Percentiles rank a stretch among this genome's conserved stretches.
Evolutionary conservation across 2,329 filamentous ascomycete species (phyloP).

Genomic region (Aspergillus japonicus): DNA sequence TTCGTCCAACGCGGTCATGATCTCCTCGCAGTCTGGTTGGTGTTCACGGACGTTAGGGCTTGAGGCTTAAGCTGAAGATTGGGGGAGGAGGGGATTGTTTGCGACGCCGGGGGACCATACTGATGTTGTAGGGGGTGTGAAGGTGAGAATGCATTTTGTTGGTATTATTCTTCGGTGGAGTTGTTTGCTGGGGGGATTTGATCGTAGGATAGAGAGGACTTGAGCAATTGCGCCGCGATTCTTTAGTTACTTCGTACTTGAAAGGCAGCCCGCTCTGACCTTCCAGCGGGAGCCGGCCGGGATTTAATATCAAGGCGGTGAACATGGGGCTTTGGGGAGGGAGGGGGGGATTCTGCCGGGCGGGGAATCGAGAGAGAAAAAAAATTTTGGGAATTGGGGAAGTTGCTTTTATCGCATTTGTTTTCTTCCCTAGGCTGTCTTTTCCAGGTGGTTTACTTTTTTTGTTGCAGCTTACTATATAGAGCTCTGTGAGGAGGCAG

Average conservation of each 20-base stretch:
- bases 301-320: slow-evolving; percentile 25
- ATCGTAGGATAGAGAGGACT: background rate
- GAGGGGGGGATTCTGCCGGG: slow-evolving; percentile 32
- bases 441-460: too few species aligned
- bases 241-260: too few species aligned
- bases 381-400: slow-evolving; percentile 5
- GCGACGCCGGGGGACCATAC: slow-evolving; percentile 50
- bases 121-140: slow-evolving; percentile 86
- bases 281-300: background rate
- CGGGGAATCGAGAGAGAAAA: slow-evolving; percentile 20
- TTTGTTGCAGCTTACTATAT: too few species aligned
- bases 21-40: slow-evolving; percentile 78
- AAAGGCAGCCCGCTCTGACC: background rate
- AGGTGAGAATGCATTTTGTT: slow-evolving; percentile 91
- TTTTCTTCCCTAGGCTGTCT: background rate
- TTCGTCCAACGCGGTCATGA: slow-evolving; percentile 91
- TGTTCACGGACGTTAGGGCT: slow-evolving; percentile 5
- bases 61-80: background rate
- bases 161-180: slow-evolving; percentile 4
- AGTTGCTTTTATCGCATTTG: background rate
- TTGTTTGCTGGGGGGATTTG: background rate
- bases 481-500: too few species aligned
- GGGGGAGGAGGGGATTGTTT: background rate
- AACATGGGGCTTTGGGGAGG: background rate
- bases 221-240: background rate